Conservation (phyloP, 1,284 basidiomycete genomes). For the Cutaneotrichosporon daszewskae region DNA sequence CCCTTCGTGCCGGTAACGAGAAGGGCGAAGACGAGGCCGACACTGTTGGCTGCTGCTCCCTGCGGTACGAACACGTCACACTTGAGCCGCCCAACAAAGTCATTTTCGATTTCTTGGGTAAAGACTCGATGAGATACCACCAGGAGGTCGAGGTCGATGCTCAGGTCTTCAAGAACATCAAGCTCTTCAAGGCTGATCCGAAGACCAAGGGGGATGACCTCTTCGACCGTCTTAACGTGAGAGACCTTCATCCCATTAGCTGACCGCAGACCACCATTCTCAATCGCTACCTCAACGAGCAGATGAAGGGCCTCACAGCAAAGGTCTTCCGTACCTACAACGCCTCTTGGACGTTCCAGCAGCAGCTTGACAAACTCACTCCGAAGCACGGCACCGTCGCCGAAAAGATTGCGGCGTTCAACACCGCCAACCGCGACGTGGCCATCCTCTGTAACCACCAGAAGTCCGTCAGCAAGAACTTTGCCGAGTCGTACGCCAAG, state of each 20-base stretch:
- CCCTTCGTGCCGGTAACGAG: constrained; percentile 94
- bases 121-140: constrained; percentile 95
- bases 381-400: constrained; percentile 69
- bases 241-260: constrained; percentile 24
- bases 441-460: constrained; percentile 98
- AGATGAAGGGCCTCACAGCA: constrained; percentile 94
- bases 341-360: constrained; percentile 88
- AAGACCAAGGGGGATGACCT: constrained; percentile 83
- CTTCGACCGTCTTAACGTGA: constrained; percentile 87
- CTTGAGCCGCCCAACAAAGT: constrained; percentile 74
- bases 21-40: constrained; percentile 98
- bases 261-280: constrained; percentile 63
- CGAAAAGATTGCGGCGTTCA: constrained; percentile 92
- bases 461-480: constrained; percentile 80
- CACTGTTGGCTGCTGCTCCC: constrained; percentile 92
- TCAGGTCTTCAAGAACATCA: constrained; percentile 86
- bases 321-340: constrained; percentile 99
- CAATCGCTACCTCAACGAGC: constrained; percentile 82
- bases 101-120: constrained; percentile 92
- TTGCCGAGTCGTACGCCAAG: constrained; percentile 85
- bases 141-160: constrained; percentile 79
- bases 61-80: constrained; percentile 91
- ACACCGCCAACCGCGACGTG: constrained; percentile 89
- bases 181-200: constrained; percentile 79
- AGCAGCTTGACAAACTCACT: constrained; percentile 67